Conservation (phyloP, 768 basidiomycete species). For the Hericium rajendrae region DNA sequence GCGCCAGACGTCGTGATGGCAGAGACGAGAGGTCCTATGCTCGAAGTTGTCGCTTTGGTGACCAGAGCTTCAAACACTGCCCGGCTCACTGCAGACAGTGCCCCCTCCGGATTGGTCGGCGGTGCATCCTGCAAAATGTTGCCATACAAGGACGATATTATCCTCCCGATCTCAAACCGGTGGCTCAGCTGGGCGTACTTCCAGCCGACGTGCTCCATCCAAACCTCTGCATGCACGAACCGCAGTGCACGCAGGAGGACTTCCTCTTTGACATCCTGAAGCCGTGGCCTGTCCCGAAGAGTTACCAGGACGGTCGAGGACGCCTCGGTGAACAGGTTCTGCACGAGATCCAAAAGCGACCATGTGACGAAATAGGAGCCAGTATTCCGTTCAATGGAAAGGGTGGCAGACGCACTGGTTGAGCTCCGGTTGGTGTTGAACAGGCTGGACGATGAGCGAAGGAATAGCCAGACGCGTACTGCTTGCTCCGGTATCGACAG, state of each 20-base stretch:
- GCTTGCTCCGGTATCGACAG: slow-evolving; percentile 66
- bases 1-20: slow-evolving; percentile 54
- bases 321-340: slow-evolving; percentile 67
- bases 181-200: slow-evolving; percentile 76
- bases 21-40: slow-evolving; percentile 72
- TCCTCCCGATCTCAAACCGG: slow-evolving; percentile 71
- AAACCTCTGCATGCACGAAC: slow-evolving; percentile 81
- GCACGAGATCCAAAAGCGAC: slow-evolving; percentile 66
- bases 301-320: slow-evolving; percentile 40
- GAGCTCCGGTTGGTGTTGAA: slow-evolving; percentile 54
- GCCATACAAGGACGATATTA: slow-evolving; percentile 57
- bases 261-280: slow-evolving; percentile 73
- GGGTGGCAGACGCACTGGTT: slow-evolving; percentile 53
- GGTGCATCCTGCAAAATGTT: slow-evolving; percentile 57
- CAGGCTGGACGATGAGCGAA: slow-evolving; percentile 68
- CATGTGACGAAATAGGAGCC: slow-evolving; percentile 80
- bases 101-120: slow-evolving; percentile 38
- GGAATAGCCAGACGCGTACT: slow-evolving; percentile 81
- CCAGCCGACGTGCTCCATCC: slow-evolving; percentile 82
- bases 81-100: slow-evolving; percentile 52
- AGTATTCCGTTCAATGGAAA: slow-evolving; percentile 59
- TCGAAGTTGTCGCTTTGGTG: slow-evolving; percentile 65
- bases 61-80: slow-evolving; percentile 64
- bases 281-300: slow-evolving; percentile 45
- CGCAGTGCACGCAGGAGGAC: slow-evolving; percentile 68